A percentile compares a stretch with the other conserved stretches of the same genome.
These are phyloP conservation scores for Samsoniella hepiali DNA, from an alignment of 2,329 filamentous ascomycete genomes.

Conservation along the genomic window DNA sequence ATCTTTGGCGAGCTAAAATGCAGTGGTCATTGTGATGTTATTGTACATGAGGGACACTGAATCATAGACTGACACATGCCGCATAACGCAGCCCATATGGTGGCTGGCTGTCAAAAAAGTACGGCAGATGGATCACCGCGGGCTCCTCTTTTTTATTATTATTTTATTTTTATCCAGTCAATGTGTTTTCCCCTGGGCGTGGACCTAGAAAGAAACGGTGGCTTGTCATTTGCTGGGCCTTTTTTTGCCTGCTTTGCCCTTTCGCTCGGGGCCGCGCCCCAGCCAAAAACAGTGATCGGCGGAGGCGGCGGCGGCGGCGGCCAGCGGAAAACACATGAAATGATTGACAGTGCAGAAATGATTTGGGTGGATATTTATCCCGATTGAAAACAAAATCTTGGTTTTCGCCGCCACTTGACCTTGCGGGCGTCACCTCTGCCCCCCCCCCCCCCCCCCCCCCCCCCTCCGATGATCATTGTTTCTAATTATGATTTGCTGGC, in stretches of 20 bases:
- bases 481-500: constrained; percentile 15
- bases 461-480: constrained; percentile 8
- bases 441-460: neutral
- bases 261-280: neutral
- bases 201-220: neutral
- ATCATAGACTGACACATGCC: neutral
- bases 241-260: neutral
- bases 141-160: neutral
- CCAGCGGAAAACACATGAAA: neutral
- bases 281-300: neutral
- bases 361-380: neutral
- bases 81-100: neutral
- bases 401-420: too few species aligned
- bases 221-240: neutral
- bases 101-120: neutral
- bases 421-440: too few species aligned
- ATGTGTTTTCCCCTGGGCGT: neutral
- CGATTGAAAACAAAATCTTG: too few species aligned
- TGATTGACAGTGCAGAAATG: neutral
- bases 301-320: neutral
- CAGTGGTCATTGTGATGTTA: too few species aligned
- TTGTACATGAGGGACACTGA: too few species aligned
- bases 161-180: constrained; percentile 1
- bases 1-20: too few species aligned
- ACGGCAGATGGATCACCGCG: neutral